phyloP scores from a whole-genome alignment of 106 monocot species.

The Triglochin maritima region DNA sequence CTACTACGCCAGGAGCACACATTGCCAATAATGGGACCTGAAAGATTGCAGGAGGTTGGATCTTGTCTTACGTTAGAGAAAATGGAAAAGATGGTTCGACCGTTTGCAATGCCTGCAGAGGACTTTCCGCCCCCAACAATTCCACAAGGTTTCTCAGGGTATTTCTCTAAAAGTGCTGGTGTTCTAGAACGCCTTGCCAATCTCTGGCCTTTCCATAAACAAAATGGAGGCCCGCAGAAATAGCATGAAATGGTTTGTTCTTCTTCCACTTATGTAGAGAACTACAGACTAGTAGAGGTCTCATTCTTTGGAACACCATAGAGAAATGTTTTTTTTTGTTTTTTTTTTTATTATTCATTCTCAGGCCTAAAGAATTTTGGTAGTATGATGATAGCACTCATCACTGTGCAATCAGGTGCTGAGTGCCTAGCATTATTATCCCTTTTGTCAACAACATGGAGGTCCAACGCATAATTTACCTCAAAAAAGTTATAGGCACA shows the following conservation, averaged over 20 bases:
- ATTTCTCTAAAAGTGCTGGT: slow-evolving; percentile 51
- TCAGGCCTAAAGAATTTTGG: too few species aligned
- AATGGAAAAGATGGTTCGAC: slow-evolving; percentile 80
- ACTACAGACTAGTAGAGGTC: too few species aligned
- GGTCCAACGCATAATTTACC: too few species aligned
- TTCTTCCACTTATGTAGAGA: slow-evolving; percentile 1
- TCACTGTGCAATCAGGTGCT: too few species aligned
- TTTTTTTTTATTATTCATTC: too few species aligned
- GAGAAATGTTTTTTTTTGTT: too few species aligned
- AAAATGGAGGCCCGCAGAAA: slow-evolving; percentile 9
- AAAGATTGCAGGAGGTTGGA: slow-evolving; percentile 70
- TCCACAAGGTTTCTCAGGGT: slow-evolving; percentile 57
- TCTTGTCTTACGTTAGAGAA: slow-evolving; percentile 69
- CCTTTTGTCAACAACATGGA: too few species aligned
- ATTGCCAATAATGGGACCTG: slow-evolving; percentile 87
- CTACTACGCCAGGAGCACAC: slow-evolving; percentile 84
- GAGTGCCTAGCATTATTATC: too few species aligned
- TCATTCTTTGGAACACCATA: too few species aligned
- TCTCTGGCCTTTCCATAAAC: slow-evolving; percentile 80
- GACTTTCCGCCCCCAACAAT: slow-evolving; percentile 69
- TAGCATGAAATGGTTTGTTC: neutral
- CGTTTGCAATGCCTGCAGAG: slow-evolving; percentile 96
- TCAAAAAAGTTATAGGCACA: too few species aligned
- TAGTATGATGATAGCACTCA: too few species aligned
- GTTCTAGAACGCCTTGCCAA: slow-evolving; percentile 67